These are phyloP conservation scores for Psilocybe azurescens DNA, from an alignment of 768 basidiomycete species.

Conservation along the genomic window DNA sequence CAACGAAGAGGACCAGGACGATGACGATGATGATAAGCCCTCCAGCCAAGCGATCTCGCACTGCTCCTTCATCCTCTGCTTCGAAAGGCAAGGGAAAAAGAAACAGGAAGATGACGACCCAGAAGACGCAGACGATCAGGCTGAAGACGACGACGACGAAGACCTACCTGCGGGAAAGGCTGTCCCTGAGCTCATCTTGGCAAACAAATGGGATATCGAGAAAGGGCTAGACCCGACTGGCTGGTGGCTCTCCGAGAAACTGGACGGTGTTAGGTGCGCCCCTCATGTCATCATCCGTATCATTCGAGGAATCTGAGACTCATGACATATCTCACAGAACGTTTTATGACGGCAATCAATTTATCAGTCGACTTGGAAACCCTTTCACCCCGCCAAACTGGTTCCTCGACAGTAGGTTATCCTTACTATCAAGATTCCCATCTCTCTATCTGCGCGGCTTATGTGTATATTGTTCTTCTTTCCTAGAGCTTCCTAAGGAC, in stretches of 20 bases:
- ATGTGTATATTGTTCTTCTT: background rate
- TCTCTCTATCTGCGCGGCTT: background rate
- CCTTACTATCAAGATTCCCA: background rate
- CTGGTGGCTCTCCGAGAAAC: slow-evolving; percentile 68
- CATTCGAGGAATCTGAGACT: background rate
- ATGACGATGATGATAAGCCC: slow-evolving; percentile 35
- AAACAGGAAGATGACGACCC: slow-evolving; percentile 25
- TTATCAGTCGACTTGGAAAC: slow-evolving; percentile 64
- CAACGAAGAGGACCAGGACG: slow-evolving; percentile 37
- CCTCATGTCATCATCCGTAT: background rate
- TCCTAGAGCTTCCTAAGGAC: slow-evolving; percentile 56
- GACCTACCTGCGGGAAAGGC: slow-evolving; percentile 34
- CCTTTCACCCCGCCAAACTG: slow-evolving; percentile 60
- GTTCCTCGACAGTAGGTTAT: slow-evolving; percentile 57
- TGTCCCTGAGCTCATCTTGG: slow-evolving; percentile 53
- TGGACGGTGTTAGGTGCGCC: slow-evolving; percentile 64
- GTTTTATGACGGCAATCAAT: slow-evolving; percentile 56
- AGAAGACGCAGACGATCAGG: slow-evolving; percentile 30
- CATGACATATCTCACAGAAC: slow-evolving; percentile 38
- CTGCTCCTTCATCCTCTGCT: slow-evolving; percentile 15
- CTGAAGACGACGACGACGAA: slow-evolving; percentile 32
- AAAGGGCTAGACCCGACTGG: slow-evolving; percentile 58
- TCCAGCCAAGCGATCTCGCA: slow-evolving; percentile 25
- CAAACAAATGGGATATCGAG: slow-evolving; percentile 62
- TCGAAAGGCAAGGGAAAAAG: slow-evolving; percentile 27